These are phyloP conservation scores for Withania somnifera DNA, from an alignment of 305 asterid genomes.

Conservation along the genomic window DNA sequence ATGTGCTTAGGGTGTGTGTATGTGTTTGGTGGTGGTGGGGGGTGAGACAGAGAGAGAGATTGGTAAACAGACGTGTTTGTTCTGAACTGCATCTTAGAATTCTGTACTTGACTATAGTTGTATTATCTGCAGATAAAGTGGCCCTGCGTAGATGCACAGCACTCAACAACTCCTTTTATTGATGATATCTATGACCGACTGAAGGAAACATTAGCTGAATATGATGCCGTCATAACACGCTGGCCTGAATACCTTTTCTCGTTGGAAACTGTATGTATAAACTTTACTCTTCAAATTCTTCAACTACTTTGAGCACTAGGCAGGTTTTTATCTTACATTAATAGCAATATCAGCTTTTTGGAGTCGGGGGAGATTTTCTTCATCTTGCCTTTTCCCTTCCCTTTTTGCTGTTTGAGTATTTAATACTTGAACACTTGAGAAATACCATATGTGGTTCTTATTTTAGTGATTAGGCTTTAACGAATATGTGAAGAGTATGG, in stretches of 20 bases:
- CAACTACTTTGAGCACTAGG: background rate
- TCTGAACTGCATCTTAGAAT: background rate
- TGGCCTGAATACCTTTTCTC: constrained; percentile 87
- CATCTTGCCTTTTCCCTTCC: background rate
- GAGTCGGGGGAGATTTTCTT: background rate
- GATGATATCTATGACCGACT: constrained; percentile 64
- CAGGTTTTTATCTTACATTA: background rate
- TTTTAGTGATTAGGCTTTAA: background rate
- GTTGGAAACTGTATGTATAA: constrained; percentile 55
- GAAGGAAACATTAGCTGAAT: constrained; percentile 67
- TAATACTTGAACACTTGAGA: background rate
- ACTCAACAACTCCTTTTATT: constrained; percentile 55
- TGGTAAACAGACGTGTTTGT: background rate
- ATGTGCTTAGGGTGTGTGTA: no score
- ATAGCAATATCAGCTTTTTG: background rate
- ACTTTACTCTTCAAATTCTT: background rate
- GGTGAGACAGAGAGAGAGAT: background rate
- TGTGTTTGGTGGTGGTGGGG: no score
- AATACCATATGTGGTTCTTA: background rate
- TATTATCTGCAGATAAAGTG: constrained; percentile 45
- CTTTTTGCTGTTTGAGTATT: background rate
- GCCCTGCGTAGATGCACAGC: constrained; percentile 37
- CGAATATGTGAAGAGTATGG: background rate
- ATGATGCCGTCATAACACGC: constrained; percentile 68
- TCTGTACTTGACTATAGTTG: background rate